A percentile compares a stretch with the other conserved stretches of the same genome.
Conservation (phyloP, 176 grass and related monocot species). For the Canna indica region DNA sequence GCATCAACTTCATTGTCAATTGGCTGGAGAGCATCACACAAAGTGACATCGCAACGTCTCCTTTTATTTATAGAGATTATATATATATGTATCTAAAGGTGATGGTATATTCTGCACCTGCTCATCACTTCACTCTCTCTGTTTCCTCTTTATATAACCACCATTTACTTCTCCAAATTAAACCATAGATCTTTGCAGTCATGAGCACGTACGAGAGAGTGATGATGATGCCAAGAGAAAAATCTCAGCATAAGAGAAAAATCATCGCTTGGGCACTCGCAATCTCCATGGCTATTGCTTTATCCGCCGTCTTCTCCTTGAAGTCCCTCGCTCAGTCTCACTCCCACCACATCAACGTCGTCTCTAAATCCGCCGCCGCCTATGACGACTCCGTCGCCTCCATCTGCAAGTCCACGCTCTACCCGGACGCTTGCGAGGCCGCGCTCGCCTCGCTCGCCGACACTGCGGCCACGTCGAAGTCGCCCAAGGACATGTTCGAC, state of each 20-base stretch:
- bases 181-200: too few relatives aligned
- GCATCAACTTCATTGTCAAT: too few relatives aligned
- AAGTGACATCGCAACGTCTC: too few relatives aligned
- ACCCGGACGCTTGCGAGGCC: constrained; percentile 46
- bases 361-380: not conserved
- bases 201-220: not conserved
- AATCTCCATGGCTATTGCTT: constrained; percentile 20
- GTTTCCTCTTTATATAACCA: too few relatives aligned
- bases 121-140: too few relatives aligned
- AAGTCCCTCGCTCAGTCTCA: not conserved
- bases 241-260: not conserved
- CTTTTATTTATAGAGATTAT: too few relatives aligned
- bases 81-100: too few relatives aligned
- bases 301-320: not conserved
- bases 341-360: not conserved
- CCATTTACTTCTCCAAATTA: too few relatives aligned
- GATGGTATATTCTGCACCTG: too few relatives aligned
- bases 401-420: constrained; percentile 44
- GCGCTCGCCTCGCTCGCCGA: constrained; percentile 27
- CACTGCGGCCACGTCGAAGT: not conserved
- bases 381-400: not conserved
- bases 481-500: constrained; percentile 30
- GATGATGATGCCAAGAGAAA: constrained; percentile 4
- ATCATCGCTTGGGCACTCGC: constrained; percentile 21
- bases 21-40: too few relatives aligned